Evolutionary conservation across 805 yeast species (phyloP), one percentile per base, ranked within the genome.

Genomic region (Lipomyces kockii): DNA sequence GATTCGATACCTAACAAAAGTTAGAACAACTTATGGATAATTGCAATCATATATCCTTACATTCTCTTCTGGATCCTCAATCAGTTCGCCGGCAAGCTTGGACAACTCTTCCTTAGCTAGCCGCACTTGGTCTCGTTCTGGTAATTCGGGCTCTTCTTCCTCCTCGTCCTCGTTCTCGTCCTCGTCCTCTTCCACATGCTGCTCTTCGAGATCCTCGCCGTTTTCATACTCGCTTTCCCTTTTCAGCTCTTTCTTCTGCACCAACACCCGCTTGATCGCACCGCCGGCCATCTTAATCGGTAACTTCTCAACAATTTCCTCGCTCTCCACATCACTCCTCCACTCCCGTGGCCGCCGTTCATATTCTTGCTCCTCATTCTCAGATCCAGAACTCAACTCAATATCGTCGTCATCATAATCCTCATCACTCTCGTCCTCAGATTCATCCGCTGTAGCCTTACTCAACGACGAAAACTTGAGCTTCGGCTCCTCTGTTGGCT

Each of bases 61-160:
- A 74, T 93, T 85, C 74, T 91, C 97, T 77, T 95, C 98, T 6
- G 98, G 97, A 66, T 91, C 91, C 76, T 92, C 97, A 74, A 87
- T 87, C 46, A 94, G 79, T 54, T 84, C 84, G 52, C 91, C 90
- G 0, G 97, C 97, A 60, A 89, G 78, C 22, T 85, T 87, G 0
- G 98, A 97, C 54, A 95, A 85, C 64, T 90, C 91, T 78, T 92
- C 98, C 74, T 92, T 90, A 54, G 90, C 81, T 65, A 85, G 83
- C 6, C 83, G 72, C 32, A 91, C 80, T 64, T 82, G 82, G 76
- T 89, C 89, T 65, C 77, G 79, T 0, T 86, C 86, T 0, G 85
- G 74, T 14, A 84, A 74, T 6, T 80, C 83, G 0, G 85, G 81
- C 68, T 86, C 86, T 22, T 78, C 80, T 20, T 74, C 77, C 27